Evolutionary conservation across 257 asterid species (phyloP), one percentile per base, ranked within the genome.

Genomic region (Solanum bukasovii): DNA sequence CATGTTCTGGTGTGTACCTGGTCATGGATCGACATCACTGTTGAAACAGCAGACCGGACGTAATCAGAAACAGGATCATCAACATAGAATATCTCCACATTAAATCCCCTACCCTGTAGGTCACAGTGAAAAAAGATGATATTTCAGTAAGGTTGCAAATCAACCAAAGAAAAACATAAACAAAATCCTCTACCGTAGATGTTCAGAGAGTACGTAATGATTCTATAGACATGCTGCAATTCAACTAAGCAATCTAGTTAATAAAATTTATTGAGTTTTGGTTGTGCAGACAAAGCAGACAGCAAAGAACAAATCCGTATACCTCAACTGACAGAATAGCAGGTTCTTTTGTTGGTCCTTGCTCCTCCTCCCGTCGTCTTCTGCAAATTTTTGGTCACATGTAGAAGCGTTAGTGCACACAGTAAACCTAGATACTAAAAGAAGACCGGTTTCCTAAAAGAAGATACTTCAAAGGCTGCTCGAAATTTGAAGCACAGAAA

Each of bases 251-350:
- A 34, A 4, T 78, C 25, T 13, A 78, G 38, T 78, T 13, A 42
- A 40, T 78, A 0, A 78, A 78, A 13, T 78, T 42, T 2, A 78
- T 25, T 25, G 3, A 42, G 56, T 44, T 44, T 5, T 29, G 68
- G 85, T 49, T 81, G 2, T 46, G 85, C 85, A 81, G 38, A 81
- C 7, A 81, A 29, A n/a, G 65, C 65, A 27, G 38, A 27, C 5
- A 1, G 42, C 37, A 81, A 29, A 44, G 85, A 46, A 14, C 42
- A 81, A 83, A 42, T 73, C 70, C 21, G 82, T 75, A 72, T 92
- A 94, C 99, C 98, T 97, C 98, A 71, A 97, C 99, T 56, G 99
- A 97, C 63, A 97, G 93, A 89, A 96, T 97, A 72, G 98, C 96
- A 86, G 99, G 95, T 74, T 93, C 94, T 88, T 90, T 93, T 75